Percentiles rank a stretch among this genome's conserved stretches.
Conservation (phyloP, 257 asterid species). For the Ilex aquifolium region DNA sequence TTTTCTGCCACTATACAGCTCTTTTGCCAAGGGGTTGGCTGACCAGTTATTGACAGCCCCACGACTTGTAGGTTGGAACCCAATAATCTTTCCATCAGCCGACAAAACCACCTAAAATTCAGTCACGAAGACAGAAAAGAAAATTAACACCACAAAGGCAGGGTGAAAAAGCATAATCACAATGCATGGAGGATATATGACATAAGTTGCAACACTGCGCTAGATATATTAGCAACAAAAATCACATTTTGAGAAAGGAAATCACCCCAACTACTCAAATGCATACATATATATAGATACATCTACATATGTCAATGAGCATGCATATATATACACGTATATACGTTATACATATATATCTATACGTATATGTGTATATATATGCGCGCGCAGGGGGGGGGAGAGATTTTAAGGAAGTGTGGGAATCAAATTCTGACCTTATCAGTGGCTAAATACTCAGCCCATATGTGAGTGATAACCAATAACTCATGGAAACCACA, state of each 20-base stretch:
- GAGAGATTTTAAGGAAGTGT: too few species aligned
- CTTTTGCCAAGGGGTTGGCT: conserved; percentile 70
- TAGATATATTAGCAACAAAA: neutral
- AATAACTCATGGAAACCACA: too few species aligned
- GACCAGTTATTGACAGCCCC: conserved; percentile 88
- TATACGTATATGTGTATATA: too few species aligned
- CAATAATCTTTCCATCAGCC: conserved; percentile 45
- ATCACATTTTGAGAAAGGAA: neutral
- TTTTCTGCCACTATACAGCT: conserved; percentile 54
- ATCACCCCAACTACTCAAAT: conserved; percentile 6
- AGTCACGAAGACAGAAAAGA: neutral
- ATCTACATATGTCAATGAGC: too few species aligned
- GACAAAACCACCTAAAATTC: conserved; percentile 53
- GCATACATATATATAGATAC: too few species aligned
- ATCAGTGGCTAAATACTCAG: too few species aligned
- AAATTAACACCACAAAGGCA: conserved; percentile 2
- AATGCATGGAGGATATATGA: neutral
- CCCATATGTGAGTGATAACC: too few species aligned
- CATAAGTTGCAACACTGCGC: neutral
- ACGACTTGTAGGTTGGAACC: conserved; percentile 75
- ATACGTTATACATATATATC: too few species aligned
- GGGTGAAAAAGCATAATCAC: conserved; percentile 1
- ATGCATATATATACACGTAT: too few species aligned
- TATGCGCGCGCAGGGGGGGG: too few species aligned
- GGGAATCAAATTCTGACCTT: too few species aligned